phyloP scores from a whole-genome alignment of 2,329 filamentous ascomycete genomes.

The Fusarium dlaminii region DNA sequence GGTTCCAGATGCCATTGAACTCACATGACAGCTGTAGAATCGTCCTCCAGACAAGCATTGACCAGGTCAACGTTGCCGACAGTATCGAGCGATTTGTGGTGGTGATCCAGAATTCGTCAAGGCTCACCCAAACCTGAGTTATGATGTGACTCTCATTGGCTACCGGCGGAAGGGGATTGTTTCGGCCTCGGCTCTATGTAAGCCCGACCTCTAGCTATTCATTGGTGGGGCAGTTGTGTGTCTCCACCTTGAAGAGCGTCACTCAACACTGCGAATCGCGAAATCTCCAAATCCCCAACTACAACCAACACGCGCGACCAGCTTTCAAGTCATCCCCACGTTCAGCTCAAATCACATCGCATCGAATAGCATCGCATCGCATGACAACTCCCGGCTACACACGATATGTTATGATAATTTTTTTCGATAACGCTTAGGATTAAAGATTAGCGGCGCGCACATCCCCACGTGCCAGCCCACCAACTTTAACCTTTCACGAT shows the following conservation, averaged over 20 bases:
- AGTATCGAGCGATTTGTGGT: constrained; percentile 42
- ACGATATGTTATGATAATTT: constrained; percentile 42
- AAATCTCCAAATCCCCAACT: constrained; percentile 31
- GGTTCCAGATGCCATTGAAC: constrained; percentile 36
- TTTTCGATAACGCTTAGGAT: constrained; percentile 5
- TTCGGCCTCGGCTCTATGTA: constrained; percentile 20
- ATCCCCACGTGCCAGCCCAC: constrained; percentile 32
- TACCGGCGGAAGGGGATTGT: constrained; percentile 16
- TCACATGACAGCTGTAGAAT: constrained; percentile 41
- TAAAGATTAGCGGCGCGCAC: constrained; percentile 33
- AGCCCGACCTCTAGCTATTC: constrained; percentile 11
- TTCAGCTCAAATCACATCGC: background rate
- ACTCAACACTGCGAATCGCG: constrained; percentile 23
- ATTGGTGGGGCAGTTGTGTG: constrained; percentile 11
- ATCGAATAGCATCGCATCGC: background rate
- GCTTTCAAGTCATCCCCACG: background rate
- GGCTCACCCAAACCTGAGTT: constrained; percentile 35
- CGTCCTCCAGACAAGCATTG: constrained; percentile 34
- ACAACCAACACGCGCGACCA: constrained; percentile 15
- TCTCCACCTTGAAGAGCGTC: constrained; percentile 17
- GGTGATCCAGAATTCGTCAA: constrained; percentile 36
- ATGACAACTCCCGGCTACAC: background rate
- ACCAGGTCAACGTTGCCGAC: constrained; percentile 37
- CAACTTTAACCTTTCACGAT: constrained; percentile 58
- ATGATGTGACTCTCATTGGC: constrained; percentile 38